Evolutionary conservation across 495 filamentous ascomycete species (phyloP).

Genomic region (Penicillium ucsense): DNA sequence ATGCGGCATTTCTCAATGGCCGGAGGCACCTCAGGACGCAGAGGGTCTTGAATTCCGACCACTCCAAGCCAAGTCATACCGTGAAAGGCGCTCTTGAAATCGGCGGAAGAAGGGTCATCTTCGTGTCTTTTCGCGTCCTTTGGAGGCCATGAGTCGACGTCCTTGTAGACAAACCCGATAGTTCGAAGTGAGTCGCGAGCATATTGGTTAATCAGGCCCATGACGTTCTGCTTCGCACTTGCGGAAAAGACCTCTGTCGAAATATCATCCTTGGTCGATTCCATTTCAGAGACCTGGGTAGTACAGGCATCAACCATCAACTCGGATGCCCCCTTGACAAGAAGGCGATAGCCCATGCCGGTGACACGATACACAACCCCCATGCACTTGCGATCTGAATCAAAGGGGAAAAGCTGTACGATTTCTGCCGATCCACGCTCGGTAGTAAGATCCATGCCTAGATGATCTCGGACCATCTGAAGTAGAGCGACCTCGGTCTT

Average conservation of each 20-base stretch:
- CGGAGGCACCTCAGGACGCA: constrained; percentile 61
- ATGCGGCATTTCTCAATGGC: constrained; percentile 65
- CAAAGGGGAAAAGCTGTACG: constrained; percentile 57
- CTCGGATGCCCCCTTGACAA: constrained; percentile 63
- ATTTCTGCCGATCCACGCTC: constrained; percentile 51
- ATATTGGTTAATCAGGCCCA: constrained; percentile 43
- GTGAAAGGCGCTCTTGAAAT: constrained; percentile 47
- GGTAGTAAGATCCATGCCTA: constrained; percentile 52
- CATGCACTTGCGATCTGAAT: constrained; percentile 62
- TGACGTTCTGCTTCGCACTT: constrained; percentile 16
- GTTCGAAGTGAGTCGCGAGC: constrained; percentile 52
- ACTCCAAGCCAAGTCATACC: constrained; percentile 54
- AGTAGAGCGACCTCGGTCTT: constrained; percentile 66
- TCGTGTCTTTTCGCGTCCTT: constrained; percentile 29
- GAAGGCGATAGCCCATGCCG: constrained; percentile 46
- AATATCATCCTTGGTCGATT: constrained; percentile 20
- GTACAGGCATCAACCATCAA: constrained; percentile 49
- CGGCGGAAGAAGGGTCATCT: constrained; percentile 41
- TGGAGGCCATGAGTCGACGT: constrained; percentile 55
- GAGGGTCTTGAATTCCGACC: constrained; percentile 59
- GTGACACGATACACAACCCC: constrained; percentile 51
- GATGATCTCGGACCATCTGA: constrained; percentile 47
- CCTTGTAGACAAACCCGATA: constrained; percentile 54
- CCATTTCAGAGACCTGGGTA: constrained; percentile 18
- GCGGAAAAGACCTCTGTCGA: constrained; percentile 26